phyloP scores from a whole-genome alignment of 768 basidiomycete species.

The Pisolithus orientalis region DNA sequence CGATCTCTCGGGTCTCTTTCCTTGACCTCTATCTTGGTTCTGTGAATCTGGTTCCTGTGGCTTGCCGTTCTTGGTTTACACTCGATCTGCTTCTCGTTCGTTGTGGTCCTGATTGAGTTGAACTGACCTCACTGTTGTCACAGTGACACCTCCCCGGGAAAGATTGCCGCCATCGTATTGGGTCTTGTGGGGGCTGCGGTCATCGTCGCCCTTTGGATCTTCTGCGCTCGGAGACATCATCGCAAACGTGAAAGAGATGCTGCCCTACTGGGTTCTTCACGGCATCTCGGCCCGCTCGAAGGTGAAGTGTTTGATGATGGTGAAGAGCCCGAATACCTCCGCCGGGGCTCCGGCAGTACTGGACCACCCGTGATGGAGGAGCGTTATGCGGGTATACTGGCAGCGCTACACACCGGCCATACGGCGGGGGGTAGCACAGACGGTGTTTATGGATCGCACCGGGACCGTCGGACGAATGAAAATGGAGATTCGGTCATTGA shows the following conservation, averaged over 20 bases:
- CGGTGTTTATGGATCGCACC: constrained; percentile 21
- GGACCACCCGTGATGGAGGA: constrained; percentile 12
- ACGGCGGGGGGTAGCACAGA: constrained; percentile 18
- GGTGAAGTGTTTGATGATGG: constrained; percentile 16
- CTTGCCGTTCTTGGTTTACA: no score
- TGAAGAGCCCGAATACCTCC: constrained; percentile 8
- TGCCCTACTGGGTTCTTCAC: constrained; percentile 5
- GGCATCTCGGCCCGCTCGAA: constrained; percentile 14
- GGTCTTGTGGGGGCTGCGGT: constrained; percentile 21
- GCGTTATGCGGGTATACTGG: constrained; percentile 23
- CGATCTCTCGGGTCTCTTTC: not conserved
- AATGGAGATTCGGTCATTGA: constrained; percentile 5
- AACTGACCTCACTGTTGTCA: constrained; percentile 1
- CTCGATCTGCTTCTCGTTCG: not conserved
- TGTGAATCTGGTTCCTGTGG: no score
- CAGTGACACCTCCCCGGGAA: constrained; percentile 14
- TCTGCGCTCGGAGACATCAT: constrained; percentile 27
- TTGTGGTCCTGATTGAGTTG: constrained; percentile 1
- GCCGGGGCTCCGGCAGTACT: not conserved
- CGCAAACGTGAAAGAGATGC: constrained; percentile 17
- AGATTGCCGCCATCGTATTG: constrained; percentile 18
- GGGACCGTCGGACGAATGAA: constrained; percentile 4
- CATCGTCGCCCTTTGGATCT: constrained; percentile 24
- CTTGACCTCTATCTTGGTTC: not conserved
- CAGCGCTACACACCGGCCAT: constrained; percentile 14